Conservation (phyloP, 129 eudicot genomes). For the Rutidosis leptorrhynchoides region DNA sequence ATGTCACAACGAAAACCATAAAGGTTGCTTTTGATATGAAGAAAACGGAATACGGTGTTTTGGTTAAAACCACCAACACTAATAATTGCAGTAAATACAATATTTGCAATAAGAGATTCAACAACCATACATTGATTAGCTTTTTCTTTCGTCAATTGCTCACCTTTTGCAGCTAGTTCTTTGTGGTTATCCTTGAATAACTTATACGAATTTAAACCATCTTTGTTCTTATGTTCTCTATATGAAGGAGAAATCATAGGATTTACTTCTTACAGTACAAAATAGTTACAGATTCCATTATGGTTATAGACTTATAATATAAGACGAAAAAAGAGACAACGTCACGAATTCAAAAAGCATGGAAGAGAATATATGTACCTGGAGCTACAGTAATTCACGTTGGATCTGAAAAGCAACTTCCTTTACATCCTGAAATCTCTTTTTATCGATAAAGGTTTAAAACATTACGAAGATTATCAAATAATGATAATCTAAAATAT, state of each 20-base stretch:
- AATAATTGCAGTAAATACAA: conserved; percentile 28
- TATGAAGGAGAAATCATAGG: conserved; percentile 16
- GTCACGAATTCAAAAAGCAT: neutral
- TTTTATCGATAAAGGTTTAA: too few species aligned
- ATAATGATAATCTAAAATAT: too few species aligned
- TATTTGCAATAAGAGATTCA: conserved; percentile 22
- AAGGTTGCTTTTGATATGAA: neutral
- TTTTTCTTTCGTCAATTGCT: conserved; percentile 14
- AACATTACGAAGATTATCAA: too few species aligned
- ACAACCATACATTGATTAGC: conserved; percentile 29
- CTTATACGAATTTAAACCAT: conserved; percentile 13
- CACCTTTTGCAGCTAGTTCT: conserved; percentile 8
- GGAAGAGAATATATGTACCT: neutral
- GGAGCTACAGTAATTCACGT: too few species aligned
- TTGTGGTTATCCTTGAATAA: conserved; percentile 11
- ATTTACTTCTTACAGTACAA: conserved; percentile 15
- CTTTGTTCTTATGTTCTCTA: conserved; percentile 9
- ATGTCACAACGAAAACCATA: conserved; percentile 19
- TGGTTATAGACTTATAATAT: too few species aligned
- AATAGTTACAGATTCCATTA: neutral
- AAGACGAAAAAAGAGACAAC: too few species aligned
- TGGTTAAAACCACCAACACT: conserved; percentile 29
- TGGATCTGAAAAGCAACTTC: neutral
- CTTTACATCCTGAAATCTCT: too few species aligned
- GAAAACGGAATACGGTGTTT: neutral